Conservation (phyloP, 306 rosid species). For the Begonia peltatifolia region DNA sequence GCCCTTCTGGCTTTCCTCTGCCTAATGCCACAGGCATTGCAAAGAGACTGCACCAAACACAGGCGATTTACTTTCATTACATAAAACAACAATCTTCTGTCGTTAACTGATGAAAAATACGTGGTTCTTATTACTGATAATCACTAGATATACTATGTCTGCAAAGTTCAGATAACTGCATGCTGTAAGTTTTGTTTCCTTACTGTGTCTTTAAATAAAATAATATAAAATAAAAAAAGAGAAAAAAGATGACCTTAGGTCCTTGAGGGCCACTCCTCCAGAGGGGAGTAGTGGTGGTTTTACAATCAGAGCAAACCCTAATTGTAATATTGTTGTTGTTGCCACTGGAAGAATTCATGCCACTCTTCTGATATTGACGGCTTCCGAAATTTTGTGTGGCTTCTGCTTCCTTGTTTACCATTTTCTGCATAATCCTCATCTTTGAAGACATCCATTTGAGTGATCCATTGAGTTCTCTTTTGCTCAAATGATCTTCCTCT, state of each 20-base stretch:
- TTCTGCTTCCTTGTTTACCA: conserved; percentile 20
- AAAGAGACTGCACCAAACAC: conserved; percentile 51
- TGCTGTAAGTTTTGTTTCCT: background rate
- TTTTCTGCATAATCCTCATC: conserved; percentile 57
- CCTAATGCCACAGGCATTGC: conserved; percentile 92
- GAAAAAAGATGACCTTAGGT: conserved; percentile 51
- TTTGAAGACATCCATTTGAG: conserved; percentile 60
- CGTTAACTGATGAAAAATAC: too few relatives aligned
- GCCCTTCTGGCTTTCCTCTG: conserved; percentile 80
- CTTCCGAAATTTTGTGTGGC: conserved; percentile 2
- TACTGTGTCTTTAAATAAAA: background rate
- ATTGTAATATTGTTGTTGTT: conserved; percentile 4
- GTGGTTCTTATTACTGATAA: too few relatives aligned
- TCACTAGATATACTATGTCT: too few relatives aligned
- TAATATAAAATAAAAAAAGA: background rate
- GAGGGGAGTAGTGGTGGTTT: conserved; percentile 71
- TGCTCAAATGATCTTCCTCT: conserved; percentile 9
- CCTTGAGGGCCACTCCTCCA: conserved; percentile 97
- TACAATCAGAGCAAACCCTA: conserved; percentile 87
- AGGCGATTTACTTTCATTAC: too few relatives aligned
- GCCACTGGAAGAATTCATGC: conserved; percentile 9
- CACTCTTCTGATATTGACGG: conserved; percentile 17
- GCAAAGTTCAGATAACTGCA: too few relatives aligned
- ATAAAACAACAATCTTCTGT: too few relatives aligned
- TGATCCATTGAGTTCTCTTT: conserved; percentile 18